These are phyloP conservation scores for Perilla frutescens DNA, from an alignment of 257 asterid species.

Conservation along the genomic window DNA sequence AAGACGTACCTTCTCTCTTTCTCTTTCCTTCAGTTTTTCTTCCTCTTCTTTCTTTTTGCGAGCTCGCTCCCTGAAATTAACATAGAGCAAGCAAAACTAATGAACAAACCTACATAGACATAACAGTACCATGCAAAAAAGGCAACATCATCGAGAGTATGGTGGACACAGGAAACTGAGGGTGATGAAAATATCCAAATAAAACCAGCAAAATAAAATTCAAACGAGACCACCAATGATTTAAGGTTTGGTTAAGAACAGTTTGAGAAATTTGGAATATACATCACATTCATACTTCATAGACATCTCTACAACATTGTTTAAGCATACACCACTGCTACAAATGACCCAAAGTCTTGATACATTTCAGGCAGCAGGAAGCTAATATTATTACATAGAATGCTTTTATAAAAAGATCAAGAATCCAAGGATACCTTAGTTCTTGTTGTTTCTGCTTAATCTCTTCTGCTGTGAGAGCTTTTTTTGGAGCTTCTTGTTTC, in stretches of 20 bases:
- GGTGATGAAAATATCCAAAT: neutral
- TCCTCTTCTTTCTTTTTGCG: slow-evolving; percentile 97
- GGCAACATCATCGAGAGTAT: slow-evolving; percentile 15
- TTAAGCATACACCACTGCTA: slow-evolving; percentile 18
- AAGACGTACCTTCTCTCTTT: slow-evolving; percentile 77
- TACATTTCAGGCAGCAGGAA: slow-evolving; percentile 16
- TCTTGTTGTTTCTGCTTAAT: slow-evolving; percentile 71
- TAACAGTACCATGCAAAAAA: slow-evolving; percentile 10
- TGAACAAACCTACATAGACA: neutral
- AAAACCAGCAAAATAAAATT: neutral
- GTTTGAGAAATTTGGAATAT: slow-evolving; percentile 8
- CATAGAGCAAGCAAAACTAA: slow-evolving; percentile 16
- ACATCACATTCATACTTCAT: slow-evolving; percentile 4
- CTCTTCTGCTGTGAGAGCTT: slow-evolving; percentile 86
- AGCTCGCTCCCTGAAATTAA: slow-evolving; percentile 76
- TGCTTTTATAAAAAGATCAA: neutral
- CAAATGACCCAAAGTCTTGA: neutral
- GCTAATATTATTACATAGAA: neutral
- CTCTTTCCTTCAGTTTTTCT: slow-evolving; percentile 85
- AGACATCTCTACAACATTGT: slow-evolving; percentile 15
- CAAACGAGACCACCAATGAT: slow-evolving; percentile 4
- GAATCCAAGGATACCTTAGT: slow-evolving; percentile 56
- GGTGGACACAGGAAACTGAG: slow-evolving; percentile 1
- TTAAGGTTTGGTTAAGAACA: slow-evolving; percentile 13
- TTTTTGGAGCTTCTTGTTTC: slow-evolving; percentile 67